Evolutionary conservation across 2,329 filamentous ascomycete species (phyloP).

Genomic region (Nothophoma quercina): DNA sequence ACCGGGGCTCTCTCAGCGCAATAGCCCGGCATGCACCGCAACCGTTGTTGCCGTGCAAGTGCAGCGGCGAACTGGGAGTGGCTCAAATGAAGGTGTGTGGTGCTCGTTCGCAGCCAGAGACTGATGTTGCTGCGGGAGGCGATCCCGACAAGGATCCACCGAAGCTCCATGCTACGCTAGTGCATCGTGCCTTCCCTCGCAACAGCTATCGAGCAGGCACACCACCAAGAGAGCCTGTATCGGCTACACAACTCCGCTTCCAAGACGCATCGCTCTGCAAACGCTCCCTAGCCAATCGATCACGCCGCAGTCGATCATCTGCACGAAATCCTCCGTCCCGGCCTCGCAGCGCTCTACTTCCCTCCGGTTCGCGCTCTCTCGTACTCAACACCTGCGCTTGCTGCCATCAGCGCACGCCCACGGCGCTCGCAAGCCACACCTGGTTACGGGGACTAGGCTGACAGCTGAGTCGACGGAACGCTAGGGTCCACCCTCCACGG

Average conservation of each 20-base stretch:
- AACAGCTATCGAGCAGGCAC: no score
- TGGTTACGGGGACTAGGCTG: slow-evolving; percentile 19
- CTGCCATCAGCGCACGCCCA: slow-evolving; percentile 15
- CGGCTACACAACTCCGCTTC: slow-evolving; percentile 1
- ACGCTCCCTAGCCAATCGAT: slow-evolving; percentile 38
- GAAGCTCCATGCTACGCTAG: slow-evolving; percentile 7
- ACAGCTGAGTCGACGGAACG: slow-evolving; percentile 20
- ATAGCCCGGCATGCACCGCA: background rate
- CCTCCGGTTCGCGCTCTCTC: slow-evolving; percentile 22
- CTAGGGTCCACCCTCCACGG: slow-evolving; percentile 4
- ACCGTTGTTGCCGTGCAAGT: slow-evolving; percentile 13
- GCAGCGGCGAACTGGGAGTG: slow-evolving; percentile 10
- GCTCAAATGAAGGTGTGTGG: background rate
- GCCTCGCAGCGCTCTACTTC: slow-evolving; percentile 30
- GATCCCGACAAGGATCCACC: slow-evolving; percentile 19
- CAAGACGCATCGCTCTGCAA: slow-evolving; percentile 16
- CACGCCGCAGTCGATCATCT: slow-evolving; percentile 57
- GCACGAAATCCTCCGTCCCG: slow-evolving; percentile 59
- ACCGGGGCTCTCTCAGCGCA: slow-evolving; percentile 12
- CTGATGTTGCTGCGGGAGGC: slow-evolving; percentile 26
- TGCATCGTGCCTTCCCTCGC: no score
- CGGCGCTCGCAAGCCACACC: slow-evolving; percentile 17
- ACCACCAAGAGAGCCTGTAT: background rate
- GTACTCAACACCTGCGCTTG: slow-evolving; percentile 21
- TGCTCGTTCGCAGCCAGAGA: slow-evolving; percentile 5